Percentiles rank a stretch among this genome's conserved stretches.
phyloP scores from a whole-genome alignment of 2,329 filamentous ascomycete species.

The Ceratocystiopsis sp. region DNA sequence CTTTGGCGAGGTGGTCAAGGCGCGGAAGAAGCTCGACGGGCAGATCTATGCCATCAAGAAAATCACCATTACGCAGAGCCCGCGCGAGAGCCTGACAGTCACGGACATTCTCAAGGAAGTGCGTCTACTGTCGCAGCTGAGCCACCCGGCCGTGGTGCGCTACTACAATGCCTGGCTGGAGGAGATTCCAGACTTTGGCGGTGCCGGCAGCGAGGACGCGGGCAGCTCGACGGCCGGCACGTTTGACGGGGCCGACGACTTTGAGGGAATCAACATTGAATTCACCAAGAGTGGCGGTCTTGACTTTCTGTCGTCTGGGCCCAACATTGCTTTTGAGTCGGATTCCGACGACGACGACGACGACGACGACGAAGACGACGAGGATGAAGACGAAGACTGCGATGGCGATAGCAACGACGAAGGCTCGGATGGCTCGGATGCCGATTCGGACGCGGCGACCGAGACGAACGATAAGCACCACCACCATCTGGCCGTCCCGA shows the following conservation, averaged over 20 bases:
- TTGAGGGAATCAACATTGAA: conserved; percentile 27
- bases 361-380: conserved; percentile 27
- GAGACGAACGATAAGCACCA: conserved; percentile 6
- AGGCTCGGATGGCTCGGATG: background rate
- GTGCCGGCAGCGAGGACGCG: conserved; percentile 34
- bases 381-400: conserved; percentile 20
- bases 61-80: conserved; percentile 73
- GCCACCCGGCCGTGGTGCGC: conserved; percentile 70
- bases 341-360: conserved; percentile 27
- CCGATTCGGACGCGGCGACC: conserved; percentile 6
- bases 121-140: conserved; percentile 75
- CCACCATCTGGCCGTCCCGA: background rate
- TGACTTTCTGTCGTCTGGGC: conserved; percentile 83
- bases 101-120: conserved; percentile 76
- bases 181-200: conserved; percentile 37
- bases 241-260: conserved; percentile 5
- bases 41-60: conserved; percentile 96
- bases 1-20: conserved; percentile 92
- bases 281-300: conserved; percentile 61
- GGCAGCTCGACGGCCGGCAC: conserved; percentile 25
- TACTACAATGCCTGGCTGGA: conserved; percentile 97
- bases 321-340: conserved; percentile 59
- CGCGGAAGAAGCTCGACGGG: conserved; percentile 82
- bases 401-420: conserved; percentile 5
- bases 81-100: conserved; percentile 62